These are phyloP conservation scores for Camellia japonica DNA, from an alignment of 148 eudicot species.

Conservation along the genomic window DNA sequence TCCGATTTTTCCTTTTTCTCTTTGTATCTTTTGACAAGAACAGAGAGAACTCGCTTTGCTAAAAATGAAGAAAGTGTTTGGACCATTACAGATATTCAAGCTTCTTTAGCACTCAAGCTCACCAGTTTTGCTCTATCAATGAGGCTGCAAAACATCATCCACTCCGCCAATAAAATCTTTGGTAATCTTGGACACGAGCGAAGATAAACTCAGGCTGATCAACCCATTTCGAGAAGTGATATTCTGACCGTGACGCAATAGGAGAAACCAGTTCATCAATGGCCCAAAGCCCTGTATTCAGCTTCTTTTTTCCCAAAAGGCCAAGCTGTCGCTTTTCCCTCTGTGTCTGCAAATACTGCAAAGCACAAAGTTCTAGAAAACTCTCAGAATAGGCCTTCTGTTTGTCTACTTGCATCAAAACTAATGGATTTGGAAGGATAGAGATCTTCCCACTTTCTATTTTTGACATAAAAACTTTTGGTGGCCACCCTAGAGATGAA, in stretches of 20 bases:
- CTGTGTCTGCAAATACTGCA: too few relatives aligned
- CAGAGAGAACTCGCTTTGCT: constrained; percentile 35
- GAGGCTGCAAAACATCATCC: too few relatives aligned
- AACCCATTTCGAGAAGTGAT: constrained; percentile 47
- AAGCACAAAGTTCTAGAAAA: too few relatives aligned
- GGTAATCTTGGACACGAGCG: too few relatives aligned
- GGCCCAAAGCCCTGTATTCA: neutral
- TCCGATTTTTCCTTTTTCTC: constrained; percentile 28
- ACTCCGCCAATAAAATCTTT: too few relatives aligned
- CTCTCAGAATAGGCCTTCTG: too few relatives aligned
- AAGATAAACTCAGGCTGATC: constrained; percentile 34
- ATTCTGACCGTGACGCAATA: constrained; percentile 49
- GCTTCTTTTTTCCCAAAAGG: too few relatives aligned
- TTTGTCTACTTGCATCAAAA: constrained; percentile 23
- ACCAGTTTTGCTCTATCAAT: constrained; percentile 28
- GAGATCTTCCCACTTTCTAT: constrained; percentile 20
- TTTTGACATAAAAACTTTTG: neutral
- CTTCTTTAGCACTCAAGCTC: constrained; percentile 57
- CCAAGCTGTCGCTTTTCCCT: too few relatives aligned
- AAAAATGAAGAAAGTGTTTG: constrained; percentile 39
- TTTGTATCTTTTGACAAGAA: constrained; percentile 38
- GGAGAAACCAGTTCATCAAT: constrained; percentile 52
- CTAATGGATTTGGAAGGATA: constrained; percentile 26
- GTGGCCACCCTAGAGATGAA: too few relatives aligned
- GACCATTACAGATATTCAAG: constrained; percentile 54